phyloP scores from a whole-genome alignment of 202 grass and related monocot species.

The Saccharum hybrid region DNA sequence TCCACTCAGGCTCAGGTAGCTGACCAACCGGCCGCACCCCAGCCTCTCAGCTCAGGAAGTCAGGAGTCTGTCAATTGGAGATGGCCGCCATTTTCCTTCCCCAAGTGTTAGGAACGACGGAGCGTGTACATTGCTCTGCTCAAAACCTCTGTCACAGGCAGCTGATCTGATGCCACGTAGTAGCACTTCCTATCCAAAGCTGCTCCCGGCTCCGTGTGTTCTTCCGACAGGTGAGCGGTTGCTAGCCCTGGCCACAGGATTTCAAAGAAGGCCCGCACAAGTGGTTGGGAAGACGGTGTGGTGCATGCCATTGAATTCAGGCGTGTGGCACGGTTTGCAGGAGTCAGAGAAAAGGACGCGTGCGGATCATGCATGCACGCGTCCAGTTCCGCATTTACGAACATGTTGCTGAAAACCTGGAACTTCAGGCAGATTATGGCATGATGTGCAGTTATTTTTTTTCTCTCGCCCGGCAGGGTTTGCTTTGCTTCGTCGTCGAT shows the following conservation, averaged over 20 bases:
- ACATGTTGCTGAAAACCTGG: not conserved
- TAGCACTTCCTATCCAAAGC: not conserved
- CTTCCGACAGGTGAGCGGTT: not conserved
- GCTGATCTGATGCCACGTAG: not conserved
- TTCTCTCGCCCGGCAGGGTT: not conserved
- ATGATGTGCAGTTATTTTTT: not conserved
- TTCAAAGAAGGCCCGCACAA: not conserved
- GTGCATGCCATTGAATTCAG: not conserved
- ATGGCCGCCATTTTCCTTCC: not conserved
- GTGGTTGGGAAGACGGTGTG: not conserved
- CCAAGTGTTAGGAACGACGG: no score
- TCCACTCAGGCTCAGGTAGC: not conserved
- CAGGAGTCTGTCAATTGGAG: constrained; percentile 1
- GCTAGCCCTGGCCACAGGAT: not conserved
- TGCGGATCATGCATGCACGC: not conserved
- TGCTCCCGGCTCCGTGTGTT: not conserved
- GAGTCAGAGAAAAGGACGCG: not conserved
- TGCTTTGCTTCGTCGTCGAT: no score
- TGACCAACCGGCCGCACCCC: not conserved
- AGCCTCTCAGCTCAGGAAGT: not conserved
- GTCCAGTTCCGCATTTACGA: not conserved
- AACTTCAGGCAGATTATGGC: not conserved
- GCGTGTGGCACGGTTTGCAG: not conserved
- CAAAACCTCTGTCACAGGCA: not conserved
- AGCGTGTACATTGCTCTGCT: no score